These are phyloP conservation scores for Talaromyces verruculosus DNA, from an alignment of 2,329 filamentous ascomycete genomes.

Conservation along the genomic window DNA sequence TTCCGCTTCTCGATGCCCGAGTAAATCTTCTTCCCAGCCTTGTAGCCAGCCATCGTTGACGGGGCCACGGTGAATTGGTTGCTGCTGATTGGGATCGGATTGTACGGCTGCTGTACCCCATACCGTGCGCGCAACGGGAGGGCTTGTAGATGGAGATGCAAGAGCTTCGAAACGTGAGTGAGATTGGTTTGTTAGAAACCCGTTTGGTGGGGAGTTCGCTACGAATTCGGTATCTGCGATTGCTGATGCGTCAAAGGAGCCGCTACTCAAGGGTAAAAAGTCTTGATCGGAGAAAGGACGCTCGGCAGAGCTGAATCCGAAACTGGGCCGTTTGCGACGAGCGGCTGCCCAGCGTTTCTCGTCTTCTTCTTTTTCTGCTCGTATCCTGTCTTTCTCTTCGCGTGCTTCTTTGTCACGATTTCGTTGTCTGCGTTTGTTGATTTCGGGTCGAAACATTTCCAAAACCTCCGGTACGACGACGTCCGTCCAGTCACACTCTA, in stretches of 20 bases:
- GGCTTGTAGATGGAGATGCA: conserved; percentile 78
- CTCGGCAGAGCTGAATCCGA: conserved; percentile 38
- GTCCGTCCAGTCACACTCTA: conserved; percentile 95
- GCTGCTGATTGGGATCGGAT: conserved; percentile 50
- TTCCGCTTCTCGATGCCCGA: conserved; percentile 58
- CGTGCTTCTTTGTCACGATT: conserved; percentile 80
- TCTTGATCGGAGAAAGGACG: conserved; percentile 60
- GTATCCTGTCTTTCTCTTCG: conserved; percentile 80
- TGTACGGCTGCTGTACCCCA: conserved; percentile 81
- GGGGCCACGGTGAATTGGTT: conserved; percentile 41
- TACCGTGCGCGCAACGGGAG: conserved; percentile 73
- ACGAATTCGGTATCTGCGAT: conserved; percentile 34
- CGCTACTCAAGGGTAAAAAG: conserved; percentile 61
- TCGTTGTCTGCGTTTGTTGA: conserved; percentile 71
- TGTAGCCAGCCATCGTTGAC: conserved; percentile 81
- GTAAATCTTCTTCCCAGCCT: conserved; percentile 75
- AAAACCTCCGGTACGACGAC: conserved; percentile 74
- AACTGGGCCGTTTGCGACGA: conserved; percentile 59
- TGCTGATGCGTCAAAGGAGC: conserved; percentile 28
- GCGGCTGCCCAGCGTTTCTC: conserved; percentile 67
- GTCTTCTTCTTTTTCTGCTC: conserved; percentile 77
- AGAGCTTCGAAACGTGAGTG: conserved; percentile 52
- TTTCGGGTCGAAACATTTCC: conserved; percentile 72
- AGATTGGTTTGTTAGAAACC: conserved; percentile 27
- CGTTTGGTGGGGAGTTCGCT: conserved; percentile 41